Base-by-base conservation (phyloP, 768 basidiomycete genomes). In the Kwoniella sp. region DNA sequence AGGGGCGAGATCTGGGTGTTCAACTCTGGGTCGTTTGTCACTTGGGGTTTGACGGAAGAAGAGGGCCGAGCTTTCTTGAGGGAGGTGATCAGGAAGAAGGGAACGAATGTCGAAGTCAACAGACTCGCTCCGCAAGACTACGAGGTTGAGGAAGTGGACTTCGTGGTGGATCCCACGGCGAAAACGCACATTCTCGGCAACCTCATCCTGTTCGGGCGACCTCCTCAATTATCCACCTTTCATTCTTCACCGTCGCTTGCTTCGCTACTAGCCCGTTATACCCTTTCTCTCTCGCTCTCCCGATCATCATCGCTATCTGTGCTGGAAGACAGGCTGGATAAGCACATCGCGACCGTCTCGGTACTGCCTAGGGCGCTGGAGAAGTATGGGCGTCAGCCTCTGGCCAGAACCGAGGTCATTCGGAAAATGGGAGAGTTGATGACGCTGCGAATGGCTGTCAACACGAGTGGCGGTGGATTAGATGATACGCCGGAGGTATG, bases 351-450 rank as follows among this genome's bases (percentile, higher is more conserved):
- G 0, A 90, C 90, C 4, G 91, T 93, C 82, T 88, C 92, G 0
- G 83, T 85, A 8, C 83, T 96, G 0, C 93, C 93, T 0, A 86
- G 88, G 55, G 84, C 89, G 1, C 83, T 95, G 1, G 87, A 88
- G 54, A 83, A 85, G 76, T 92, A 88, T 0, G 93, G 93, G 0
- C 90, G 89, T 69, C 92, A 92, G 26, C 91, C 90, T 12, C 85
- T 96, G 81, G 85, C 86, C 2, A 84, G 93, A 52, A 87, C 85
- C 57, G 90, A 88, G 2, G 87, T 98, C 58, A 93, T 97, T 72
- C 90, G 90, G 82, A 93, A 95, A 80, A 85, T 97, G 1, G 95
- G 95, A 11, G 87, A 90, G 74, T 84, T 98, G 59, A 89, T 97
- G 86, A 89, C 88, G 73, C 91, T 97, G 79, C 85, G 95, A 50